Evolutionary conservation across 352 stramenopile species (phyloP).

Genomic region (Thraustotheca clavata): DNA sequence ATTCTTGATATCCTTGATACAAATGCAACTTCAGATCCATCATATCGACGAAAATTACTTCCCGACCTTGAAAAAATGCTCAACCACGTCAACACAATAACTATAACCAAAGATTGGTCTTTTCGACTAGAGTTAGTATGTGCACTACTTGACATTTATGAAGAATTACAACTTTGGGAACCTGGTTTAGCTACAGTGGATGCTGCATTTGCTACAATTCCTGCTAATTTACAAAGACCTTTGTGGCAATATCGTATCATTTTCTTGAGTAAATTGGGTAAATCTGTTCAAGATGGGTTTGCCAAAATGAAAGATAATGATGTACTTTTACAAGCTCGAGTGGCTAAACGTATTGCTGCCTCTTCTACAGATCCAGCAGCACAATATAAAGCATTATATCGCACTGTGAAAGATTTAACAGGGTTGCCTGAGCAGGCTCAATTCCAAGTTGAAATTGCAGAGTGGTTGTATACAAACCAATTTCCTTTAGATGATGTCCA

Average conservation of each 20-base stretch:
- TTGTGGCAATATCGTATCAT: conserved; percentile 39
- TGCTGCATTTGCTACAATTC: conserved; percentile 27
- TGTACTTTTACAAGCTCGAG: conserved; percentile 45
- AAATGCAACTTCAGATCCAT: neutral
- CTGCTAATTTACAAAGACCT: conserved; percentile 25
- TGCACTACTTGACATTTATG: conserved; percentile 37
- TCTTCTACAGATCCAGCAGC: conserved; percentile 45
- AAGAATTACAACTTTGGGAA: conserved; percentile 31
- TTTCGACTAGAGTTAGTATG: conserved; percentile 31
- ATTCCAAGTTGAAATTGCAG: conserved; percentile 24
- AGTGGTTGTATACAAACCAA: conserved; percentile 76
- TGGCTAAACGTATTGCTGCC: conserved; percentile 56
- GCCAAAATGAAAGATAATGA: conserved; percentile 47
- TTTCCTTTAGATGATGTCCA: conserved; percentile 46
- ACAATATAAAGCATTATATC: conserved; percentile 47
- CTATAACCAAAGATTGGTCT: conserved; percentile 13
- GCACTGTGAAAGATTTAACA: conserved; percentile 50
- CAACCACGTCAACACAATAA: conserved; percentile 24
- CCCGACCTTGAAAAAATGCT: conserved; percentile 26
- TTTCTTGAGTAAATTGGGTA: conserved; percentile 41
- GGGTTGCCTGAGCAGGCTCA: conserved; percentile 36
- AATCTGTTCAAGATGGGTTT: conserved; percentile 29
- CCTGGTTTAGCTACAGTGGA: conserved; percentile 30
- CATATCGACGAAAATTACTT: conserved; percentile 16
- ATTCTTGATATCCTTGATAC: conserved; percentile 25